Evolutionary conservation across 2,329 filamentous ascomycete species (phyloP), one percentile per base, ranked within the genome.

Genomic region (Zymoseptoria passerinii): DNA sequence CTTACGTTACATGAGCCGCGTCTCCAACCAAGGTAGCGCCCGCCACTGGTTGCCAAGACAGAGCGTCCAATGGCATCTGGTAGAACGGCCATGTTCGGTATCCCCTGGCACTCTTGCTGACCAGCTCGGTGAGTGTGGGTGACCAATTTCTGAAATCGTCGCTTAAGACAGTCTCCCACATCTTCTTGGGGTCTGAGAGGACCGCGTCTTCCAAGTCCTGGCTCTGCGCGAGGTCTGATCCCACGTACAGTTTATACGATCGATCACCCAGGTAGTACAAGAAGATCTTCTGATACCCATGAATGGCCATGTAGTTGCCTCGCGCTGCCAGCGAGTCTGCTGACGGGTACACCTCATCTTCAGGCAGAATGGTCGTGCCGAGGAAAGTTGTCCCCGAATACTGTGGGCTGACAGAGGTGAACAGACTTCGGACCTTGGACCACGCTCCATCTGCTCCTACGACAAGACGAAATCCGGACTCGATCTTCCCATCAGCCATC

Each of bases 11-110:
- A 68, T 86, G 82, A 7, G 83, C 83, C 0, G 83, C 80, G 63
- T 86, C 82, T 4, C 83, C 83, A 27, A 85, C 73, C 13, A 84
- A 66, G 0, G 83, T 84, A 4, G 81, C 66, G 0, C 81, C 81
- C 5, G 71, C 67, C 18, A 71, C 72, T 52, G 78, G 74, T 48
- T 73, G 59, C 81, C 82, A 85, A 2, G 64, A 68, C 51, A 75
- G 68, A 1, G 59, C 50, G 19, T 78, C 78, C 1, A 80, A 67
- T 0, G 82, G 81, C 8, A 86, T 74, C 66, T 78, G 77, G 65
- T 80, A 83, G 1, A 86, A 71, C 0, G 76, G 76, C 58, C 78
- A 71, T 0, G 69, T 48, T 5, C 70, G 68, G 58, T 76, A 75
- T 13, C 66, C 61, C 2, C 74, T 77, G 13, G 74, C 70, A 28